Conservation (phyloP, 2,329 filamentous ascomycete species). For the Exophiala dermatitidis region DNA sequence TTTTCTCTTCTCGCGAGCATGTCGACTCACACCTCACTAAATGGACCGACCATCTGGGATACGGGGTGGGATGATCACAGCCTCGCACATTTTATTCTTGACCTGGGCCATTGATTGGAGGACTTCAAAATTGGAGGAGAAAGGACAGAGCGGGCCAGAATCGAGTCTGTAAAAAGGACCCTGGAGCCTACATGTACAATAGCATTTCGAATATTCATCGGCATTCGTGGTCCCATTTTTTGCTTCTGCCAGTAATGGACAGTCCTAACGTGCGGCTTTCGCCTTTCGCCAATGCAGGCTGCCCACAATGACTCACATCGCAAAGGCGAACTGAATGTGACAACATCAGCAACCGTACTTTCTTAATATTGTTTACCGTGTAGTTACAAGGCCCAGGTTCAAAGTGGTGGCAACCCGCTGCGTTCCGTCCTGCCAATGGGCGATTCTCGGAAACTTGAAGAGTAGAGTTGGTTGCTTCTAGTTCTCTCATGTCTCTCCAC, state of each 20-base stretch:
- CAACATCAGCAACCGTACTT: no score
- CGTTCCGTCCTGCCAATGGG: no score
- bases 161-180: constrained; percentile 11
- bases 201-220: constrained; percentile 4
- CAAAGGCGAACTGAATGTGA: no score
- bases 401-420: no score
- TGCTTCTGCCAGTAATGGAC: no score
- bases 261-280: no score
- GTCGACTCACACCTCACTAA: constrained; percentile 7
- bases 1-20: constrained; percentile 13
- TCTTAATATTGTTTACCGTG: no score
- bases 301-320: no score
- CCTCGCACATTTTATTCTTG: constrained; percentile 10
- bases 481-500: neutral
- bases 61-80: constrained; percentile 7
- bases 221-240: neutral
- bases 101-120: constrained; percentile 7
- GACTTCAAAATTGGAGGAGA: constrained; percentile 2
- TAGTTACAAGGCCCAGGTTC: no score
- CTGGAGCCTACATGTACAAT: constrained; percentile 5
- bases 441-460: no score
- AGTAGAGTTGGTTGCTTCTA: no score
- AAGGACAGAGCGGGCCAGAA: neutral
- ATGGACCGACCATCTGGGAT: neutral
- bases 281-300: no score